Evolutionary conservation across 352 stramenopile genomes (phyloP).

Genomic region (Phytopythium oedochilum): DNA sequence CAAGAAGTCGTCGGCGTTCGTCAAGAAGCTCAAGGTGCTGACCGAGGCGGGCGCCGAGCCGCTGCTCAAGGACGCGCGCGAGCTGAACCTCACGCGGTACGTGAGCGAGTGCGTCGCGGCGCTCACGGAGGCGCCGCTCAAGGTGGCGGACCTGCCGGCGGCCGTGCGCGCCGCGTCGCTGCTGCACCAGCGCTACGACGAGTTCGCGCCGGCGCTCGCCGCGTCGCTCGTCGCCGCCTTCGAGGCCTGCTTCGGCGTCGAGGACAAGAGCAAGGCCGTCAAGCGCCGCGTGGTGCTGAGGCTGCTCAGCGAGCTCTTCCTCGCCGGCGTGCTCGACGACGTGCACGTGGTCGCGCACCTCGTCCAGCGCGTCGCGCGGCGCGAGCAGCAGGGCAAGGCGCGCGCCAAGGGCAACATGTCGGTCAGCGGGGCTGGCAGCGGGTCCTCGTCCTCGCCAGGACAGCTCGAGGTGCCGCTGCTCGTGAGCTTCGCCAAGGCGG

Average conservation of each 20-base stretch:
- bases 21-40: slow-evolving; percentile 93
- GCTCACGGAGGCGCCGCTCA: slow-evolving; percentile 84
- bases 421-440: background rate
- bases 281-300: slow-evolving; percentile 72
- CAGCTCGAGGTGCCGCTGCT: slow-evolving; percentile 92
- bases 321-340: slow-evolving; percentile 76
- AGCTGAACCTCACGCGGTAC: slow-evolving; percentile 94
- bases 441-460: slow-evolving; percentile 25
- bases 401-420: slow-evolving; percentile 41
- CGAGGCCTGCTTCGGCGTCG: slow-evolving; percentile 46
- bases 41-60: slow-evolving; percentile 62
- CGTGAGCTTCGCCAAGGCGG: slow-evolving; percentile 93
- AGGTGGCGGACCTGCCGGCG: slow-evolving; percentile 81
- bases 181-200: slow-evolving; percentile 91
- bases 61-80: slow-evolving; percentile 81
- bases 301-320: slow-evolving; percentile 79
- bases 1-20: slow-evolving; percentile 97
- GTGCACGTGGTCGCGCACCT: slow-evolving; percentile 75
- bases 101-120: slow-evolving; percentile 92
- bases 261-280: slow-evolving; percentile 75
- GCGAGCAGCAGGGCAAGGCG: slow-evolving; percentile 28
- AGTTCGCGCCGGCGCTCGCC: slow-evolving; percentile 73
- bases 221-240: slow-evolving; percentile 49
- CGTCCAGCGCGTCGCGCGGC: slow-evolving; percentile 63
- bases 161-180: slow-evolving; percentile 83